These are phyloP conservation scores for Hippophae rhamnoides DNA, from an alignment of 306 rosid genomes.

Conservation along the genomic window DNA sequence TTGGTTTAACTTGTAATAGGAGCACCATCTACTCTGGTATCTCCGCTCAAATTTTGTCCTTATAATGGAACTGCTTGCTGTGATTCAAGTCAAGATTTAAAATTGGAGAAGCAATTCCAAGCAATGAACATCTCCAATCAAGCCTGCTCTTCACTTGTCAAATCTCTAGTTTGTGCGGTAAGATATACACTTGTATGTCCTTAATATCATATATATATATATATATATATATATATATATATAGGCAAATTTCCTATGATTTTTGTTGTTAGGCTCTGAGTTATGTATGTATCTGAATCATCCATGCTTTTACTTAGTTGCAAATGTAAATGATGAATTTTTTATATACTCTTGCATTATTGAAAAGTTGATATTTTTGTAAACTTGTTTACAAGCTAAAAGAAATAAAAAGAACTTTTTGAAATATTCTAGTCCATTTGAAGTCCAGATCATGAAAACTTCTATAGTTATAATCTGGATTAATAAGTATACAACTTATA, in stretches of 20 bases:
- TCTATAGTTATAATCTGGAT: too few relatives aligned
- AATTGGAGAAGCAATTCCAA: constrained; percentile 51
- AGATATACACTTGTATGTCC: constrained; percentile 11
- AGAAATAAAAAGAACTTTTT: too few relatives aligned
- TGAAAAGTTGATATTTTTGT: too few relatives aligned
- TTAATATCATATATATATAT: neutral
- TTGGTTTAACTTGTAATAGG: constrained; percentile 33
- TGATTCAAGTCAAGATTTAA: constrained; percentile 59
- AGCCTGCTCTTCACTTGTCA: constrained; percentile 60
- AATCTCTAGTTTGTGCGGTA: constrained; percentile 83
- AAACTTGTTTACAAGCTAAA: too few relatives aligned
- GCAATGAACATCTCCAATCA: constrained; percentile 56
- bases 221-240: too few relatives aligned
- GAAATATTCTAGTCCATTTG: too few relatives aligned
- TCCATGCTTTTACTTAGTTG: too few relatives aligned
- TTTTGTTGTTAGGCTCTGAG: neutral
- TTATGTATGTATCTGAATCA: neutral
- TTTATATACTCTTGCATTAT: too few relatives aligned
- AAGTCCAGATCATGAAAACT: too few relatives aligned
- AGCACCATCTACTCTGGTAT: constrained; percentile 46
- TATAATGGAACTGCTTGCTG: constrained; percentile 80
- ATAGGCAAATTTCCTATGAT: neutral
- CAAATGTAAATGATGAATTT: too few relatives aligned
- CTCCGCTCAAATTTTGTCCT: constrained; percentile 58
- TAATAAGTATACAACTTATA: too few relatives aligned